Conservation (phyloP, 2,329 filamentous ascomycete species). For the Venturia carpophila region DNA sequence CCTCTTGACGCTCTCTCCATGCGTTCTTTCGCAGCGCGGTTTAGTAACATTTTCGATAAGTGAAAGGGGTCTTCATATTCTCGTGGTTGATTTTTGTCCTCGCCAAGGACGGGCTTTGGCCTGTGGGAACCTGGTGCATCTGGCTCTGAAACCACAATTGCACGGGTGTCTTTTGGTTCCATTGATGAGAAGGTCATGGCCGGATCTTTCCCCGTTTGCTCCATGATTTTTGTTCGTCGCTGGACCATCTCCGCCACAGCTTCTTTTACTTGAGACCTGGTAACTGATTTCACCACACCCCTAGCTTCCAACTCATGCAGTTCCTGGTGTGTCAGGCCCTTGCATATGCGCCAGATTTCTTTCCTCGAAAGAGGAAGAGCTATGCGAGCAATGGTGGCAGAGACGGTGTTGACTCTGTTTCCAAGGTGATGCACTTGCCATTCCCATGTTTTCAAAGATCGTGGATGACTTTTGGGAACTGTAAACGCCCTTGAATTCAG, state of each 20-base stretch:
- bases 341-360: slow-evolving; percentile 7
- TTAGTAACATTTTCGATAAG: background rate
- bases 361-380: background rate
- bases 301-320: background rate
- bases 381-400: background rate
- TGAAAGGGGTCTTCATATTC: slow-evolving; percentile 12
- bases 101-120: background rate
- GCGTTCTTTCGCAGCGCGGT: background rate
- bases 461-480: background rate
- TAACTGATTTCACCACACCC: background rate
- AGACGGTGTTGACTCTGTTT: slow-evolving; percentile 1
- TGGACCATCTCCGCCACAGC: background rate
- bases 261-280: background rate
- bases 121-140: background rate
- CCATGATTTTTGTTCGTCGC: background rate
- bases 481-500: background rate
- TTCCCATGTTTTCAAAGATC: background rate
- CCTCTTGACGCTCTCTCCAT: background rate
- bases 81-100: background rate
- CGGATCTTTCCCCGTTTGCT: background rate
- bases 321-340: background rate
- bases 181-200: background rate
- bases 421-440: background rate
- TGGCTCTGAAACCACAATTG: background rate
- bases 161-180: background rate